Conservation (phyloP, 2,329 filamentous ascomycete species). For the Madurella mycetomatis region DNA sequence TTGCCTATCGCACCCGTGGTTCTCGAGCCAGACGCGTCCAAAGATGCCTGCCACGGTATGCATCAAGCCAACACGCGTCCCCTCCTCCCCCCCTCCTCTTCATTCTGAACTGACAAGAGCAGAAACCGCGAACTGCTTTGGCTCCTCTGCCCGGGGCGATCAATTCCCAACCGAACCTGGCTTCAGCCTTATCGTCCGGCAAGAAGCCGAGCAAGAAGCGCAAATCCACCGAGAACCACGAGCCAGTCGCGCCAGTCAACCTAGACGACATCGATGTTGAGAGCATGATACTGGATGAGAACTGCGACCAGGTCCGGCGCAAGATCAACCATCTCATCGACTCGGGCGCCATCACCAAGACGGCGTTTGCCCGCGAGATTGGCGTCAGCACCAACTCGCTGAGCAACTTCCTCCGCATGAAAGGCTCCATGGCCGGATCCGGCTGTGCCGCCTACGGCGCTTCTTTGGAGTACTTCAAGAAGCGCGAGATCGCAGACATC, state of each 20-base stretch:
- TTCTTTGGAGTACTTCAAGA: constrained; percentile 22
- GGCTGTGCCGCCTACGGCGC: constrained; percentile 13
- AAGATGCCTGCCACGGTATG: too few relatives aligned
- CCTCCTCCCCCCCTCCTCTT: too few relatives aligned
- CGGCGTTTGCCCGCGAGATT: constrained; percentile 19
- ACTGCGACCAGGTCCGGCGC: constrained; percentile 23
- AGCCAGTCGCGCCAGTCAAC: constrained; percentile 4
- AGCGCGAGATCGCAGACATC: constrained; percentile 16
- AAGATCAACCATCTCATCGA: constrained; percentile 22
- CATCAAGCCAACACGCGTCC: too few relatives aligned
- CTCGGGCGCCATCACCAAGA: constrained; percentile 23
- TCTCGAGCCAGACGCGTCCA: too few relatives aligned
- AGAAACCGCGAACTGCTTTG: neutral
- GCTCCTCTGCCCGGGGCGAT: neutral
- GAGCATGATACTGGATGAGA: constrained; percentile 7
- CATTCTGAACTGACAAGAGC: constrained; percentile 10
- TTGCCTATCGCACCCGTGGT: too few relatives aligned
- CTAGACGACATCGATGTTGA: constrained; percentile 15
- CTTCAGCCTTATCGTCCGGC: neutral
- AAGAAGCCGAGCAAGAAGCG: constrained; percentile 18
- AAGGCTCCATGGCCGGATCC: constrained; percentile 15
- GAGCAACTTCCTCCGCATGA: constrained; percentile 15
- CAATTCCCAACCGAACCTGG: neutral
- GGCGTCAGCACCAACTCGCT: constrained; percentile 21
- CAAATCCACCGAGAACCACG: constrained; percentile 17